Evolutionary conservation across 1,139 yeast species (phyloP).

Genomic region (Saccharomyces hybrid): DNA sequence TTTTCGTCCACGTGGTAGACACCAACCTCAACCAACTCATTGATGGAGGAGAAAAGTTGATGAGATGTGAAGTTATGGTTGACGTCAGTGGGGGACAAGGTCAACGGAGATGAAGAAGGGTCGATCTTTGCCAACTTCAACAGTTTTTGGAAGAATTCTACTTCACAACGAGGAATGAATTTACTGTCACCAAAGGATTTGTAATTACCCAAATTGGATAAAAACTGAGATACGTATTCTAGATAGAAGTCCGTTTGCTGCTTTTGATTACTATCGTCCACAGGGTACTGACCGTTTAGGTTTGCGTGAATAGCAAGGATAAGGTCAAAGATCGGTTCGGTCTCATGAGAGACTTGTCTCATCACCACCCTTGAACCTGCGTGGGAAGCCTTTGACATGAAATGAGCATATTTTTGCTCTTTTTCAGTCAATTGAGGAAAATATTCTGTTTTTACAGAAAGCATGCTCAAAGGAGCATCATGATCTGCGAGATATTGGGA

Average conservation of each 20-base stretch:
- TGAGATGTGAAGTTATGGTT: conserved; percentile 1
- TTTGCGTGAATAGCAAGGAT: conserved; percentile 49
- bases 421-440: conserved; percentile 45
- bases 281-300: conserved; percentile 47
- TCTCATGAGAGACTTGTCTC: conserved; percentile 75
- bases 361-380: conserved; percentile 74
- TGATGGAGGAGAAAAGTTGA: conserved; percentile 37
- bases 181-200: conserved; percentile 86
- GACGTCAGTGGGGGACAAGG: conserved; percentile 9
- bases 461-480: conserved; percentile 34
- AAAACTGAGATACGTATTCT: conserved; percentile 75
- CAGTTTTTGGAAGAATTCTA: conserved; percentile 42
- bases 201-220: conserved; percentile 77
- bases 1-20: conserved; percentile 46
- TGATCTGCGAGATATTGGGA: conserved; percentile 19
- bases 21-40: conserved; percentile 32
- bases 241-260: conserved; percentile 38
- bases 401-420: conserved; percentile 69
- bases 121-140: conserved; percentile 33
- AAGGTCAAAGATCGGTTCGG: conserved; percentile 66
- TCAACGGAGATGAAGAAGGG: conserved; percentile 25
- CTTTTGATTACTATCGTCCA: conserved; percentile 29
- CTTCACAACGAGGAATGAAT: conserved; percentile 58
- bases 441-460: conserved; percentile 37
- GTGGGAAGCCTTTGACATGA: conserved; percentile 73